These are phyloP conservation scores for Yamadazyma kitorensis DNA, from an alignment of 805 yeast genomes.

Conservation along the genomic window DNA sequence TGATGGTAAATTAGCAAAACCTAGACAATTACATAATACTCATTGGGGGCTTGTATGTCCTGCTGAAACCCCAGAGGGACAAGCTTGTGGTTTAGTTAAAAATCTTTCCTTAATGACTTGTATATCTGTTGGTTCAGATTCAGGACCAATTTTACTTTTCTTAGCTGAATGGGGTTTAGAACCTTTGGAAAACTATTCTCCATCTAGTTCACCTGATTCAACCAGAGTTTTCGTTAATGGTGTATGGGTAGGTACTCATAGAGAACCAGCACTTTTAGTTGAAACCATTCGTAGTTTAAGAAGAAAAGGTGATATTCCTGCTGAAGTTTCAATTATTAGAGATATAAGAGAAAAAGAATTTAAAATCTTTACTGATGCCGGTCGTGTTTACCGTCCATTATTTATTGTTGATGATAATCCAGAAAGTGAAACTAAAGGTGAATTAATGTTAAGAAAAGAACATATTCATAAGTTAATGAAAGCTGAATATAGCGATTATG, in stretches of 20 bases:
- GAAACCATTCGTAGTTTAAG: slow-evolving; percentile 88
- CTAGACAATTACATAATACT: slow-evolving; percentile 97
- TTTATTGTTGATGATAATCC: slow-evolving; percentile 89
- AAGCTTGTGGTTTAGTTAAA: slow-evolving; percentile 98
- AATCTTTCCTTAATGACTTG: slow-evolving; percentile 95
- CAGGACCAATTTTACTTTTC: slow-evolving; percentile 88
- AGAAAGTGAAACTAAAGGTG: slow-evolving; percentile 66
- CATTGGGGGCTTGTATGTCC: slow-evolving; percentile 99
- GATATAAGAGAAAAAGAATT: slow-evolving; percentile 96
- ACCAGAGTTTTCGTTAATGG: slow-evolving; percentile 97
- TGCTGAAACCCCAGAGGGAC: slow-evolving; percentile 99
- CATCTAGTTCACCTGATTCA: slow-evolving; percentile 85
- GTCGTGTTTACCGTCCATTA: slow-evolving; percentile 95
- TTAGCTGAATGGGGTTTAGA: slow-evolving; percentile 99
- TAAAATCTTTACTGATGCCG: slow-evolving; percentile 96
- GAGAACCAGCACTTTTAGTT: slow-evolving; percentile 90
- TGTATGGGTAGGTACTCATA: slow-evolving; percentile 98
- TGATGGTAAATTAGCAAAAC: slow-evolving; percentile 98
- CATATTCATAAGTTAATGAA: slow-evolving; percentile 71
- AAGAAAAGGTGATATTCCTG: slow-evolving; percentile 91
- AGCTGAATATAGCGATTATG: slow-evolving; percentile 57
- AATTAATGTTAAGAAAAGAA: slow-evolving; percentile 78
- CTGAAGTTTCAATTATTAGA: slow-evolving; percentile 95
- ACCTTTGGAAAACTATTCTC: slow-evolving; percentile 92
- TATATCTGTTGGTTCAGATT: slow-evolving; percentile 96